Conservation (phyloP, 2,329 filamentous ascomycete genomes). For the Aspergillus felis region DNA sequence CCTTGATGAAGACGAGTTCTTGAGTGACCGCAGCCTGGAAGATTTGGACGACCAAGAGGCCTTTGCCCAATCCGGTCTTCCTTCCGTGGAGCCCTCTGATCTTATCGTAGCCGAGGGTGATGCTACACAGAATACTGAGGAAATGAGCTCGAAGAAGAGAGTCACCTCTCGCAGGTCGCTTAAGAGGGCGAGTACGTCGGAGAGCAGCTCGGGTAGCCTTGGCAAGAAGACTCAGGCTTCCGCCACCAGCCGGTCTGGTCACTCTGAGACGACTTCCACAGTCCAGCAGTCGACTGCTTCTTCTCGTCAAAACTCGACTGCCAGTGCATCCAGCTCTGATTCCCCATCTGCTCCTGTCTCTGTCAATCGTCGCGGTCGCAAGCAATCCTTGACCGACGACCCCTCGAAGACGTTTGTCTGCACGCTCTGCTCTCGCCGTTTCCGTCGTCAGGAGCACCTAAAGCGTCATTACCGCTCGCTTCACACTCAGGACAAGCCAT, state of each 20-base stretch:
- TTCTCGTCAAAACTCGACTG: slow-evolving; percentile 42
- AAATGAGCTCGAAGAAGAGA: slow-evolving; percentile 50
- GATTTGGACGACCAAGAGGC: slow-evolving; percentile 64
- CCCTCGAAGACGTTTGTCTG: slow-evolving; percentile 98
- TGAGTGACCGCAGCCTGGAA: slow-evolving; percentile 71
- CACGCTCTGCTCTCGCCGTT: slow-evolving; percentile 91
- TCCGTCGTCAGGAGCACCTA: slow-evolving; percentile 95
- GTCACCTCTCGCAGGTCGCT: slow-evolving; percentile 35
- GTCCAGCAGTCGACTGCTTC: slow-evolving; percentile 38
- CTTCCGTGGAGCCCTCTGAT: slow-evolving; percentile 55
- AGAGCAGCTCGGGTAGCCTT: slow-evolving; percentile 28
- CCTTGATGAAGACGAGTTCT: slow-evolving; percentile 71
- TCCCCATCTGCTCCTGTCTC: slow-evolving; percentile 43
- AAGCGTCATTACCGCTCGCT: slow-evolving; percentile 98
- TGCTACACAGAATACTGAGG: slow-evolving; percentile 42
- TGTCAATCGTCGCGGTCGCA: slow-evolving; percentile 87
- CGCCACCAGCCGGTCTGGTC: slow-evolving; percentile 25
- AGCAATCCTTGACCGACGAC: slow-evolving; percentile 96
- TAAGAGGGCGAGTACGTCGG: slow-evolving; percentile 24
- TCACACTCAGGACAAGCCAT: slow-evolving; percentile 97
- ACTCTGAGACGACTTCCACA: slow-evolving; percentile 39
- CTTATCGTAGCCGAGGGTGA: slow-evolving; percentile 18
- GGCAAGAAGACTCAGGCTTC: slow-evolving; percentile 27
- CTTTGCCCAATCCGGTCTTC: slow-evolving; percentile 58
- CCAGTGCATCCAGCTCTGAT: slow-evolving; percentile 47